Base-by-base conservation (phyloP, 2,329 filamentous ascomycete species). In the Cladobotryum protrusum region DNA sequence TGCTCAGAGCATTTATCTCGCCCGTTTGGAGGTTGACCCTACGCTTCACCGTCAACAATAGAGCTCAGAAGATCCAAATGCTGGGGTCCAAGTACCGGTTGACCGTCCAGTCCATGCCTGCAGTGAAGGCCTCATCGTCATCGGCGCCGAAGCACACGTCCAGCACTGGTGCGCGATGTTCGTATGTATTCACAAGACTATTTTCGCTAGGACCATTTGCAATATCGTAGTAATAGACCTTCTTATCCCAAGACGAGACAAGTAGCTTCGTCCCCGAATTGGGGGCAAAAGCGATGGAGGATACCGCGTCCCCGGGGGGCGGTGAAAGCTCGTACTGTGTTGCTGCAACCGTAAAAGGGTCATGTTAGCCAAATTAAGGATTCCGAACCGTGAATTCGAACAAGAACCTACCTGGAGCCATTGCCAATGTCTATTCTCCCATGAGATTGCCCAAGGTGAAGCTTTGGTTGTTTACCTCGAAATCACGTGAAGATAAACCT, bases 191-290 rank as follows among this genome's bases (percentile, higher is more conserved):
- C 32, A 91, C 63, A 29, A 95, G 75, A 40, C 59, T 64, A 19
- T 63, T 57, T 48, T 78, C 79, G 6, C 82, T 84, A 17, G 69
- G 66, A 42, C 79, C 75, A 55, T 78, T 76, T 15, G 74, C 72
- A 52, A 86, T 79, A 63, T 95, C 88, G 75, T 97, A 97, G 47
- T 92, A 77, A 69, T 96, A 95, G 49, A 95, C 82, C 66, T 89
- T 82, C 69, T 85, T 89, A 71, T 97, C 92, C 93, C 93, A 99
- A 49, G 90, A 96, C 11, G 91, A 86, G 59, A 92, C 91, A n/a
- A 95, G 81, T 35, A 99, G 78, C 59, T 84, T 86, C 48, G 77
- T 82, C 3, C 85, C 78, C n/a, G 84, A 82, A 54, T 78, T 73
- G 34, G 89, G 87, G 57, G 91, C 89, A 76, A 95, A 99, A 63